Evolutionary conservation across 179 eudicot species (phyloP).

Genomic region (Gypsophila paniculata): DNA sequence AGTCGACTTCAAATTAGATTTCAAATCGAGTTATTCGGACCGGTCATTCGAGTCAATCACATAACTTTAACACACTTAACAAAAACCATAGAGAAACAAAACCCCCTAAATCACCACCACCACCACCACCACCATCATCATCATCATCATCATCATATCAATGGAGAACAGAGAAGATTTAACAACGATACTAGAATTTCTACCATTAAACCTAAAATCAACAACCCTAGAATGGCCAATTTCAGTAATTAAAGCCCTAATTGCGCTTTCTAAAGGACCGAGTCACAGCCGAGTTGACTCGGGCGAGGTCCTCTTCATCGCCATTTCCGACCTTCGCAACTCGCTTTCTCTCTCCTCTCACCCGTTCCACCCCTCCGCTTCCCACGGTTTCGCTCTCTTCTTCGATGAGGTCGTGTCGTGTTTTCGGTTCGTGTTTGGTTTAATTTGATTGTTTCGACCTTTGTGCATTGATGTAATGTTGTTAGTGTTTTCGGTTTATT

Average conservation of each 20-base stretch:
- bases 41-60: too few species aligned
- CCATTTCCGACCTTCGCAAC: constrained; percentile 59
- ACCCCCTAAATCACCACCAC: too few species aligned
- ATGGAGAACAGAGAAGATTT: constrained; percentile 14
- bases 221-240: constrained; percentile 56
- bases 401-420: constrained; percentile 59
- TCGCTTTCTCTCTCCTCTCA: constrained; percentile 44
- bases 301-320: constrained; percentile 61
- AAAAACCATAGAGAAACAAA: too few species aligned
- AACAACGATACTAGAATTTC: neutral
- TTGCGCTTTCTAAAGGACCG: constrained; percentile 62
- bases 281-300: constrained; percentile 67
- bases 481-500: too few species aligned
- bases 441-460: neutral
- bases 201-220: constrained; percentile 23
- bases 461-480: too few species aligned
- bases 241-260: constrained; percentile 54
- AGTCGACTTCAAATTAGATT: too few species aligned
- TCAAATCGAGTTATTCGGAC: too few species aligned
- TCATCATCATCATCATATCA: neutral
- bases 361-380: constrained; percentile 35
- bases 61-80: too few species aligned
- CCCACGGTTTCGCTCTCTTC: constrained; percentile 65
- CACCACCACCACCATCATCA: too few species aligned
- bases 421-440: neutral